Evolutionary conservation across 78 protist species (phyloP).

Genomic region (Dictyostelium firmibasis): DNA sequence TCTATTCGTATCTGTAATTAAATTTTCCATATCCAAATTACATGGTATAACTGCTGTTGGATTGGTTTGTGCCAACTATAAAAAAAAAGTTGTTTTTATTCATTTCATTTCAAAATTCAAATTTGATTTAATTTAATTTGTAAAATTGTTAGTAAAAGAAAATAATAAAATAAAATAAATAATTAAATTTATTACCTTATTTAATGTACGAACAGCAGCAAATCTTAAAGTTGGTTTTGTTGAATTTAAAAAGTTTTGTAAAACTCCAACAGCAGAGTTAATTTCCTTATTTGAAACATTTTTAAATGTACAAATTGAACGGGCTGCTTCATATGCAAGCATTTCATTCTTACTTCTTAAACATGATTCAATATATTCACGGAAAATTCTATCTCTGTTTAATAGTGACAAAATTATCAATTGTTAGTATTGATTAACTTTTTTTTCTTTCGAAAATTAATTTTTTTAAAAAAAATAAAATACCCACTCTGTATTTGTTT

Average conservation of each 20-base stretch:
- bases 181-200: constrained; percentile 23
- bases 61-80: constrained; percentile 63
- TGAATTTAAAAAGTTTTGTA: constrained; percentile 95
- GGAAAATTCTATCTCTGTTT: constrained; percentile 61
- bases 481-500: constrained; percentile 71
- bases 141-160: neutral
- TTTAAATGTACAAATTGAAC: constrained; percentile 93
- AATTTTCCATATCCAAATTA: constrained; percentile 95
- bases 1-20: constrained; percentile 96
- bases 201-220: constrained; percentile 97
- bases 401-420: neutral
- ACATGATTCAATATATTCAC: constrained; percentile 87
- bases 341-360: constrained; percentile 94
- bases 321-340: constrained; percentile 98
- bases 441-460: too few relatives aligned
- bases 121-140: neutral
- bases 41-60: constrained; percentile 93
- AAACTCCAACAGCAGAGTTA: constrained; percentile 90
- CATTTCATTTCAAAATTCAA: neutral
- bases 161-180: neutral
- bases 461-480: too few relatives aligned
- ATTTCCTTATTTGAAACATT: constrained; percentile 87
- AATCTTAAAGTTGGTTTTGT: constrained; percentile 92
- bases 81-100: neutral
- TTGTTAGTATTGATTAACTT: neutral